Conservation (phyloP, 2,329 filamentous ascomycete species). For the Trichophyton schoenleinii region DNA sequence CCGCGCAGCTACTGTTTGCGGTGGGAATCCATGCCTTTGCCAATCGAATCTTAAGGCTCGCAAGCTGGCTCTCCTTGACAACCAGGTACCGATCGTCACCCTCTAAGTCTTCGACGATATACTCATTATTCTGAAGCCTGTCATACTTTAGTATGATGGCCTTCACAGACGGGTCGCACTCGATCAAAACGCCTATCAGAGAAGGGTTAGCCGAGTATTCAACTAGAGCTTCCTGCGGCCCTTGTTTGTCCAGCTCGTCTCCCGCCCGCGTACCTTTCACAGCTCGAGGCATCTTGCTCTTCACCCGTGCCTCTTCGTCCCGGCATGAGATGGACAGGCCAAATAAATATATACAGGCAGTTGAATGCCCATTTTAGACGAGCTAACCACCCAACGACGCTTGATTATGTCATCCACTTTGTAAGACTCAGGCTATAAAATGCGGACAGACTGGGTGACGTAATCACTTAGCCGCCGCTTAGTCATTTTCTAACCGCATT, state of each 20-base stretch:
- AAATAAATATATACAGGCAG: neutral
- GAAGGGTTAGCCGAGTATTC: neutral
- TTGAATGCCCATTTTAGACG: too few relatives aligned
- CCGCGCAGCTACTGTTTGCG: neutral
- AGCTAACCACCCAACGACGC: too few relatives aligned
- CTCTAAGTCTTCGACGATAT: slow-evolving; percentile 37
- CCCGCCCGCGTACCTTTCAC: slow-evolving; percentile 8
- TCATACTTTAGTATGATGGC: slow-evolving; percentile 39
- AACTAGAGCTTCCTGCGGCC: neutral
- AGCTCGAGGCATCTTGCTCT: slow-evolving; percentile 9
- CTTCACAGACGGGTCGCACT: slow-evolving; percentile 39
- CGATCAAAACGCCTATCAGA: slow-evolving; percentile 31
- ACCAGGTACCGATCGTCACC: slow-evolving; percentile 34
- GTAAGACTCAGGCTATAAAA: neutral
- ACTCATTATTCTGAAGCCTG: slow-evolving; percentile 32
- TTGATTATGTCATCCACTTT: neutral
- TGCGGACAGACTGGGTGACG: too few relatives aligned
- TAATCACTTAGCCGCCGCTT: too few relatives aligned
- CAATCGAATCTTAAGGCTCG: slow-evolving; percentile 30
- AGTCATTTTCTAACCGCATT: too few relatives aligned
- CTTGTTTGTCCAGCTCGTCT: too few relatives aligned
- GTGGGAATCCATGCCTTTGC: slow-evolving; percentile 24
- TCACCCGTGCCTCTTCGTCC: neutral
- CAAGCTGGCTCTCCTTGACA: slow-evolving; percentile 35
- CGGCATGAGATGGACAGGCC: neutral